Conservation (phyloP, 106 monocot species). For the Amphibolis antarctica region DNA sequence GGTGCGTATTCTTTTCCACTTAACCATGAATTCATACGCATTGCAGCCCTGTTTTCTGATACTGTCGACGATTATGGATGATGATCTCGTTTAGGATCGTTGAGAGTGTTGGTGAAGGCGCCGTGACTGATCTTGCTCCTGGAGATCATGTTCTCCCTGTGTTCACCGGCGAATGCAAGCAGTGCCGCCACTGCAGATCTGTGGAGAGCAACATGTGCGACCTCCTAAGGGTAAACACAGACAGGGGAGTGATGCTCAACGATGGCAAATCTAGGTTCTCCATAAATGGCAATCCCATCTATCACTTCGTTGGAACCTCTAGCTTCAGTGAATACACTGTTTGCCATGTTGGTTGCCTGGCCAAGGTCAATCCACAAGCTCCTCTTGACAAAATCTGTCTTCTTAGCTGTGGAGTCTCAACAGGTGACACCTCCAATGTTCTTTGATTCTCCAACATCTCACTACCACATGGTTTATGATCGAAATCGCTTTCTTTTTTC, state of each 20-base stretch:
- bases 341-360: conserved; percentile 30
- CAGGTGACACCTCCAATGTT: conserved; percentile 26
- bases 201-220: conserved; percentile 43
- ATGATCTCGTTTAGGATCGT: too few relatives aligned
- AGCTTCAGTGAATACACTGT: conserved; percentile 50
- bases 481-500: too few relatives aligned
- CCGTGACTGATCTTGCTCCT: conserved; percentile 27
- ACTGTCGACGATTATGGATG: too few relatives aligned
- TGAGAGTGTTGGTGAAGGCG: conserved; percentile 46
- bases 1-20: conserved; percentile 21
- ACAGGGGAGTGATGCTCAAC: conserved; percentile 24
- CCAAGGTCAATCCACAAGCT: conserved; percentile 36
- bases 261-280: conserved; percentile 35
- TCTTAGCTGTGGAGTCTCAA: conserved; percentile 49
- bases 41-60: too few relatives aligned
- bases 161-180: conserved; percentile 46
- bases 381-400: conserved; percentile 40
- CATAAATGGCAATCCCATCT: conserved; percentile 24
- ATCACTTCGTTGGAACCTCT: conserved; percentile 44
- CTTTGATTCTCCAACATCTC: too few relatives aligned
- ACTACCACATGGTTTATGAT: too few relatives aligned
- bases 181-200: conserved; percentile 40
- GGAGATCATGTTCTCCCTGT: conserved; percentile 53
- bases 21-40: too few relatives aligned
- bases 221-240: conserved; percentile 23